Evolutionary conservation across 768 basidiomycete genomes (phyloP).

Genomic region (Mycena leptocephala): DNA sequence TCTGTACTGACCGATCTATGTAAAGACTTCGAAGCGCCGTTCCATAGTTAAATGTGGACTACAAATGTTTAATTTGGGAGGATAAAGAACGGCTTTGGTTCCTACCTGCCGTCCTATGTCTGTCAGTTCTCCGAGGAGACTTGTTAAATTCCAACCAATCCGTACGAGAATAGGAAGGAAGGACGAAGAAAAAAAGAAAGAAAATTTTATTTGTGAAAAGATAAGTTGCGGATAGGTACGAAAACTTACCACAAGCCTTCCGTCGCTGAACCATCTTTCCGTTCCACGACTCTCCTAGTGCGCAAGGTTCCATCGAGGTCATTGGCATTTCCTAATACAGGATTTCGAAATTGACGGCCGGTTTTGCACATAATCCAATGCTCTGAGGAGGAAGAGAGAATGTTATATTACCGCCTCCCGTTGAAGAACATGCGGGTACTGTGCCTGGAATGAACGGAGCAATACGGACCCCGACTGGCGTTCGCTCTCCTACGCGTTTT

Average conservation of each 20-base stretch:
- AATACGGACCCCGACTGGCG: constrained; percentile 82
- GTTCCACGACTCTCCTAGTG: constrained; percentile 69
- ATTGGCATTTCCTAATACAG: constrained; percentile 53
- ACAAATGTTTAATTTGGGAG: neutral
- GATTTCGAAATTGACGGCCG: constrained; percentile 65
- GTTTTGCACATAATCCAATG: constrained; percentile 80
- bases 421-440: no score
- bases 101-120: constrained; percentile 79
- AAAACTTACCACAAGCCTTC: constrained; percentile 76
- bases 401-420: no score
- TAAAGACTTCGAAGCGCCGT: constrained; percentile 74
- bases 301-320: constrained; percentile 50
- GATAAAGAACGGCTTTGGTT: neutral
- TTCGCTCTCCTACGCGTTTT: constrained; percentile 74
- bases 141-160: constrained; percentile 41
- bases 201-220: neutral
- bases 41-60: constrained; percentile 82
- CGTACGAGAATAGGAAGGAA: neutral
- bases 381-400: no score
- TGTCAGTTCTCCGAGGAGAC: constrained; percentile 81
- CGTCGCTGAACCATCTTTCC: constrained; percentile 65
- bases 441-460: constrained; percentile 77
- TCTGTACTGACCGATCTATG: constrained; percentile 69
- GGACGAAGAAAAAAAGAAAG: neutral
- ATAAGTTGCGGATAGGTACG: neutral